Base-by-base conservation (phyloP, 2,329 filamentous ascomycete species). In the Cytospora schulzeri region DNA sequence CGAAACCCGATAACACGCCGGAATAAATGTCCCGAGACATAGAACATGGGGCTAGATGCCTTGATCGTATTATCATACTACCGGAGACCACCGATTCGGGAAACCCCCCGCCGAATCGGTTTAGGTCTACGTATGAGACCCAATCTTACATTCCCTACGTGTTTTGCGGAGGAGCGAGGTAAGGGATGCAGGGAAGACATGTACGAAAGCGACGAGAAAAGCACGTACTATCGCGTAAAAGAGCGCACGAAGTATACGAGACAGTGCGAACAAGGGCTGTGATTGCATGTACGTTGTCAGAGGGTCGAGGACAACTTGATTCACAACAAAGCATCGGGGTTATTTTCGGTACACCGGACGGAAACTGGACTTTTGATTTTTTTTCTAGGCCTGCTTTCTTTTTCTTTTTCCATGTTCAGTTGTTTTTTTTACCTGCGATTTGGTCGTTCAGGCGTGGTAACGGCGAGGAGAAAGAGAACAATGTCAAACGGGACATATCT, bases 381-480 rank as follows among this genome's bases (percentile, higher is more conserved):
- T 15, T 19, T 38, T 31, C 29, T 31, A 31, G 52, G 38, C 41
- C 52, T 56, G 59, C 45, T 29, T 60, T 38, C 26, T 19, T n/a
- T n/a, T 19, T 24, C 19, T 41, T 41, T 8, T 48, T 2, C n/a
- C 22, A 14, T 48, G n/a, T 12, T 14, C 11, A 19, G 9, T 17
- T 17, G 14, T 41, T 41, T 19, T n/a, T 14, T 6, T 9, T 12
- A 12, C 19, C 4, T 41, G 38, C 26, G 28, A 48, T 54, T 28
- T 48, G 62, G 62, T 53, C 51, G 62, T 64, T 64, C 51, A 64
- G 62, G 62, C 62, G 62, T 64, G 62, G 31, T 54, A 59, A 57
- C 29, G 31, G 28, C 55, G 62, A 64, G 62, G 48, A 51, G 61
- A 48, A 64, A 61, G 51, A 57, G 53, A n/a, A 22, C 57, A 62